Percentiles rank a stretch among this genome's conserved stretches.
phyloP scores from a whole-genome alignment of 2,329 filamentous ascomycete genomes.

The Alternaria brassicicola region DNA sequence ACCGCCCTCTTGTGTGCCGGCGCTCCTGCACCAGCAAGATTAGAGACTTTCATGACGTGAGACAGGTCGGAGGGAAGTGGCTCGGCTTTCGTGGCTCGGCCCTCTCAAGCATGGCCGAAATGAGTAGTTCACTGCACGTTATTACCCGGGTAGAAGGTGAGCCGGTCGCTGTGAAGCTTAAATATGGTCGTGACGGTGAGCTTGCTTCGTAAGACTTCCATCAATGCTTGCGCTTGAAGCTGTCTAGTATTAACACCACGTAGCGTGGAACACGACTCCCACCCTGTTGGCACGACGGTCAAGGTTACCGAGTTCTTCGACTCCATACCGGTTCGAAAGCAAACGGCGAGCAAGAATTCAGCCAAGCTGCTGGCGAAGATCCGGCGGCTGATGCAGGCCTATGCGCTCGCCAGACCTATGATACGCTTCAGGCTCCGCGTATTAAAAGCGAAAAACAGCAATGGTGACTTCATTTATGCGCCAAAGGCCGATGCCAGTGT shows the following conservation, averaged over 20 bases:
- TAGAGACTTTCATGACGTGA: slow-evolving; percentile 66
- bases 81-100: slow-evolving; percentile 81
- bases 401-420: slow-evolving; percentile 69
- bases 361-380: slow-evolving; percentile 63
- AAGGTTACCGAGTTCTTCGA: slow-evolving; percentile 65
- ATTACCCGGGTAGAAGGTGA: slow-evolving; percentile 69
- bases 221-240: neutral
- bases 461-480: slow-evolving; percentile 66
- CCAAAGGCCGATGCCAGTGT: slow-evolving; percentile 58
- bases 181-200: slow-evolving; percentile 58
- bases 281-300: slow-evolving; percentile 73
- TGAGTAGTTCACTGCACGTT: slow-evolving; percentile 63
- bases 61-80: slow-evolving; percentile 60
- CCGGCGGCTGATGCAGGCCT: slow-evolving; percentile 66
- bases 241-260: slow-evolving; percentile 6
- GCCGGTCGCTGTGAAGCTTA: slow-evolving; percentile 61
- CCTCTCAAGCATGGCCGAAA: slow-evolving; percentile 67
- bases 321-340: slow-evolving; percentile 67
- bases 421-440: slow-evolving; percentile 67
- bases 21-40: slow-evolving; percentile 79
- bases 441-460: slow-evolving; percentile 58
- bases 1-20: slow-evolving; percentile 67
- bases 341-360: slow-evolving; percentile 63
- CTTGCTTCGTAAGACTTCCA: slow-evolving; percentile 48
- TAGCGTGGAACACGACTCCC: slow-evolving; percentile 52